Conservation (phyloP, 140 eudicot genomes). For the Anethum foeniculum region DNA sequence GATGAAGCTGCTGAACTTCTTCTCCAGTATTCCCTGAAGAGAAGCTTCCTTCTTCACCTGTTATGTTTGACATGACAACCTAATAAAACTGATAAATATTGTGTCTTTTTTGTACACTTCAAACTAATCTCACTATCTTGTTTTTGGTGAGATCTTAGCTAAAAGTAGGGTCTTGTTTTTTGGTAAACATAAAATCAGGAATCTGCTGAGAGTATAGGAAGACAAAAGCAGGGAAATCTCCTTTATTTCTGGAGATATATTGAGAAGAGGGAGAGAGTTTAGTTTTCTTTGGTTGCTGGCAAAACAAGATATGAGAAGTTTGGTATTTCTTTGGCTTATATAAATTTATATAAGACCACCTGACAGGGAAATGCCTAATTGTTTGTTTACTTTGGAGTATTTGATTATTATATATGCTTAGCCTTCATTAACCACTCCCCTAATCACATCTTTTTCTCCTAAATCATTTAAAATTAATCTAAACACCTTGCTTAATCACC, state of each 20-base stretch:
- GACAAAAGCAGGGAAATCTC: constrained; percentile 13
- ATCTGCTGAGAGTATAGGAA: constrained; percentile 9
- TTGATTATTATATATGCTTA: not conserved
- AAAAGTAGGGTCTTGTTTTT: constrained; percentile 12
- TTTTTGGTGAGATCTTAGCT: constrained; percentile 7
- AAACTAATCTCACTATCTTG: not conserved
- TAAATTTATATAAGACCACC: constrained; percentile 7
- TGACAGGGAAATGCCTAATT: constrained; percentile 5
- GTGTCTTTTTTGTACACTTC: constrained; percentile 5
- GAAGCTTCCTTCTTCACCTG: constrained; percentile 40
- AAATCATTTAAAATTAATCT: not conserved
- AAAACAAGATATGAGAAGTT: constrained; percentile 6
- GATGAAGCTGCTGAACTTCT: constrained; percentile 30
- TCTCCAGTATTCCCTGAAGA: constrained; percentile 39
- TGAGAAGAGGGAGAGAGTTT: constrained; percentile 5
- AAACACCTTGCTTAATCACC: no score
- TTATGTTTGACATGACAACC: constrained; percentile 36
- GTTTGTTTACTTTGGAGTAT: not conserved
- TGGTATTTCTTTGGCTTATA: constrained; percentile 14
- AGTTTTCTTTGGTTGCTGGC: not conserved
- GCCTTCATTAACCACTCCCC: constrained; percentile 3
- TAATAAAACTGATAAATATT: not conserved
- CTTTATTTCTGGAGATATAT: constrained; percentile 9
- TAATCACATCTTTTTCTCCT: not conserved
- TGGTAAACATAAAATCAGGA: constrained; percentile 11